These are phyloP conservation scores for Paecilomyces fulvus DNA, from an alignment of 2,329 filamentous ascomycete genomes.

Conservation along the genomic window DNA sequence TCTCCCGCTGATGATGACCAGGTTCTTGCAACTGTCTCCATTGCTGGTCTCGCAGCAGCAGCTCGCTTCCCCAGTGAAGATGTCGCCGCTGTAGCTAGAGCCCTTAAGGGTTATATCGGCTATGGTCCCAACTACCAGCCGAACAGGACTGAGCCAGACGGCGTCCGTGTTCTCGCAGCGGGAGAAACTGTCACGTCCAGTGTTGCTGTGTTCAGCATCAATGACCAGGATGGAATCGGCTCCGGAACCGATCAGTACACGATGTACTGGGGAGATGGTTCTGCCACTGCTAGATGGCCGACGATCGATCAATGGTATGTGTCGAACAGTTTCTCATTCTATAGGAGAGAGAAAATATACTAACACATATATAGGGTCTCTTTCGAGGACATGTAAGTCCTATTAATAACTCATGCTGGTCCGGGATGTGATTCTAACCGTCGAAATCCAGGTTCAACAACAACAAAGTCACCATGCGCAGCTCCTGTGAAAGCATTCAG, in stretches of 20 bases:
- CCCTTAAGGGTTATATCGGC: neutral
- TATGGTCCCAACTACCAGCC: neutral
- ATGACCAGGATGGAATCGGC: constrained; percentile 5
- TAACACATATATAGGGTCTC: constrained; percentile 5
- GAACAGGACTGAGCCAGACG: neutral
- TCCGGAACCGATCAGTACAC: constrained; percentile 6
- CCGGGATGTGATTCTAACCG: neutral
- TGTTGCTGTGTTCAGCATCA: constrained; percentile 3
- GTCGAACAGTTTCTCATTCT: neutral
- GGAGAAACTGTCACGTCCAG: neutral
- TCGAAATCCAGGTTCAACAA: constrained; percentile 1
- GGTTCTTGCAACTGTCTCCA: neutral
- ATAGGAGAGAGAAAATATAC: neutral
- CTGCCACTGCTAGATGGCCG: constrained; percentile 10
- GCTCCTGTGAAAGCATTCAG: neutral
- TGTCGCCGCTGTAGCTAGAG: neutral
- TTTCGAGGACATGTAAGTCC: constrained; percentile 8
- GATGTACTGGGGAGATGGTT: constrained; percentile 12
- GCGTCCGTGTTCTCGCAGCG: neutral
- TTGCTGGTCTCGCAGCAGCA: neutral
- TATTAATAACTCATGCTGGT: neutral
- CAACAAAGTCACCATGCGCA: constrained; percentile 4
- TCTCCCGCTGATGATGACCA: neutral
- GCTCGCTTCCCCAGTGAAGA: neutral
- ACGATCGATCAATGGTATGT: constrained; percentile 9